Conservation (phyloP, 2,329 filamentous ascomycete species). For the Phoma herbarum region DNA sequence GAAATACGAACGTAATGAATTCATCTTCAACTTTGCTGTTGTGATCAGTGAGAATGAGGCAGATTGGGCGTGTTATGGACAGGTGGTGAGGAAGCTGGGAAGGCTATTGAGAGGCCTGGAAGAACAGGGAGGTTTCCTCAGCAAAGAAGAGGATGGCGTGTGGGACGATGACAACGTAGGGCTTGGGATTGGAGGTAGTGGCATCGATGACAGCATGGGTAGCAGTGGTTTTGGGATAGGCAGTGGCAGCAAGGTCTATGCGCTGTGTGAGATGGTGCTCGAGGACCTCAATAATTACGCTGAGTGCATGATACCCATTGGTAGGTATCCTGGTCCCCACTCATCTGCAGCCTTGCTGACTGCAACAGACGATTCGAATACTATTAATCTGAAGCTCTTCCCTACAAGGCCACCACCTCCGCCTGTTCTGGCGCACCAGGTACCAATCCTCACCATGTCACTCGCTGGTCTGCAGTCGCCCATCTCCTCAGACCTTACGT, state of each 20-base stretch:
- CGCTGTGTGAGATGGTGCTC: constrained; percentile 82
- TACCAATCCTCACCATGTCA: constrained; percentile 76
- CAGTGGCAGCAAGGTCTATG: constrained; percentile 65
- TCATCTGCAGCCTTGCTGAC: constrained; percentile 8
- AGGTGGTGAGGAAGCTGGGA: constrained; percentile 85
- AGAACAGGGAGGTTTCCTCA: constrained; percentile 87
- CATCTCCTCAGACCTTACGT: constrained; percentile 75
- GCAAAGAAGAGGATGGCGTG: constrained; percentile 61
- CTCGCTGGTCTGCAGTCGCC: constrained; percentile 50
- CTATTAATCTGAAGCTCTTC: constrained; percentile 95
- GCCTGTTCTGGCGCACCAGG: constrained; percentile 84
- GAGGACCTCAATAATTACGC: constrained; percentile 97
- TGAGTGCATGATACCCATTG: constrained; percentile 97
- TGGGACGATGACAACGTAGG: constrained; percentile 41
- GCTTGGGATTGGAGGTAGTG: constrained; percentile 14
- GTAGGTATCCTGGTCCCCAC: constrained; percentile 62
- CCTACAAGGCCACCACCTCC: constrained; percentile 81
- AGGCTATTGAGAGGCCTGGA: constrained; percentile 88
- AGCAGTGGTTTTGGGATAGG: constrained; percentile 35
- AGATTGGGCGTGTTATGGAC: constrained; percentile 81
- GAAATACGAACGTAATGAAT: constrained; percentile 90
- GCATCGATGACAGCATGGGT: constrained; percentile 18
- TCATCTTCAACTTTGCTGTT: constrained; percentile 97
- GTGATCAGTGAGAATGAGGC: constrained; percentile 72
- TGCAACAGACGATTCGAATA: constrained; percentile 82